Percentiles rank a stretch among this genome's conserved stretches.
Evolutionary conservation across 129 eudicot genomes (phyloP).

Genomic region (Gnaphalium uliginosum): DNA sequence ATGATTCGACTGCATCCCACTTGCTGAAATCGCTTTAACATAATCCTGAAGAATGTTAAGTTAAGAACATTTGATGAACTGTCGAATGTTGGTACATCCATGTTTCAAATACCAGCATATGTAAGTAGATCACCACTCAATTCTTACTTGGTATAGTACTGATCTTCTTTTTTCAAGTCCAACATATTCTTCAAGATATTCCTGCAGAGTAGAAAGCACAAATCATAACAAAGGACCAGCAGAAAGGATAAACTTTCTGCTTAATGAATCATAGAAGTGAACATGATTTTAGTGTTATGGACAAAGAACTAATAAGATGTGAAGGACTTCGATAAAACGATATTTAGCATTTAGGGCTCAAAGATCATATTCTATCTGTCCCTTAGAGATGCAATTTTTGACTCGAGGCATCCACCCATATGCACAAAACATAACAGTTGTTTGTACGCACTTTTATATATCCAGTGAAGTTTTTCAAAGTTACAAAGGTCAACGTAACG

Average conservation of each 20-base stretch:
- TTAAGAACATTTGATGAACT: constrained; percentile 4
- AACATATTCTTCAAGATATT: constrained; percentile 80
- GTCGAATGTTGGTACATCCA: not conserved
- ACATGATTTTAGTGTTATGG: not conserved
- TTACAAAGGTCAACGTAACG: constrained; percentile 7
- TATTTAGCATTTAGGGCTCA: not conserved
- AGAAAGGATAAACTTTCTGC: not conserved
- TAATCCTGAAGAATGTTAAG: constrained; percentile 60
- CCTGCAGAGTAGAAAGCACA: constrained; percentile 50
- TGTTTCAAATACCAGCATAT: constrained; percentile 2
- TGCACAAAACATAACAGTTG: not conserved
- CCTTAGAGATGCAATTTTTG: not conserved
- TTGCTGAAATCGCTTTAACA: constrained; percentile 82
- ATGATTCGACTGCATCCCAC: constrained; percentile 84
- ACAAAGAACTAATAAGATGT: not conserved
- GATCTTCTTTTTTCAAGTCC: constrained; percentile 69
- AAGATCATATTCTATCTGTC: not conserved
- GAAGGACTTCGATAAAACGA: not conserved
- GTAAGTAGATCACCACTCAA: constrained; percentile 11
- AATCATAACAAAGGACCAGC: constrained; percentile 12
- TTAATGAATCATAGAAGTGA: not conserved
- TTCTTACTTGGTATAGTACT: constrained; percentile 72
- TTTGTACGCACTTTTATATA: not conserved
- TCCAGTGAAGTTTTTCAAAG: not conserved
- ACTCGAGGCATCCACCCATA: not conserved